These are phyloP conservation scores for Acacia concinna DNA, from an alignment of 331 rosid species.

Conservation along the genomic window DNA sequence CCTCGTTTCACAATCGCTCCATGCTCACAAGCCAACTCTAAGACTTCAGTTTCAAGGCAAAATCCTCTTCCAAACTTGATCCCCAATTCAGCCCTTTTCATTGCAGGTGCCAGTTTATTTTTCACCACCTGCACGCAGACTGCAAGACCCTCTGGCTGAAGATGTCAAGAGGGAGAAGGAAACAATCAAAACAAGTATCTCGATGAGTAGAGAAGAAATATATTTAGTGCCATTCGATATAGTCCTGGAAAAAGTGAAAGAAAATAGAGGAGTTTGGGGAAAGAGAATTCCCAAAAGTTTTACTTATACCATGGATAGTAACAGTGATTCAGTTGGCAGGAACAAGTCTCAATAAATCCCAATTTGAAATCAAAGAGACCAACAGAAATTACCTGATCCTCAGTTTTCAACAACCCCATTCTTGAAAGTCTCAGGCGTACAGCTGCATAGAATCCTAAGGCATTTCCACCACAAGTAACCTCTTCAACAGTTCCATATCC, in stretches of 20 bases:
- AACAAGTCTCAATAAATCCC: constrained; percentile 2
- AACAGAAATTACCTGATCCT: constrained; percentile 50
- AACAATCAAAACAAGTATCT: constrained; percentile 23
- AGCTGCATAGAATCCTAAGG: constrained; percentile 82
- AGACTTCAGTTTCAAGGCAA: constrained; percentile 65
- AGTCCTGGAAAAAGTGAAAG: not conserved
- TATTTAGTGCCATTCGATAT: not conserved
- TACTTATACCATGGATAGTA: constrained; percentile 10
- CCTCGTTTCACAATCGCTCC: constrained; percentile 58
- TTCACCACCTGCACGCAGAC: constrained; percentile 65
- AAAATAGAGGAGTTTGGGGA: not conserved
- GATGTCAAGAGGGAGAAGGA: not conserved
- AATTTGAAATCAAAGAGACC: not conserved
- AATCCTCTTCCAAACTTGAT: constrained; percentile 80
- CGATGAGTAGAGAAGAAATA: not conserved
- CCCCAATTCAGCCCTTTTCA: constrained; percentile 63
- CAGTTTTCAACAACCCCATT: constrained; percentile 57
- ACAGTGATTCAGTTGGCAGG: constrained; percentile 7
- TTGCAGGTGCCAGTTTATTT: constrained; percentile 76
- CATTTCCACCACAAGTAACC: constrained; percentile 91
- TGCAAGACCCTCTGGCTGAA: constrained; percentile 68
- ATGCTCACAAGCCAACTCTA: constrained; percentile 76
- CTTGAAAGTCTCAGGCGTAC: constrained; percentile 72
- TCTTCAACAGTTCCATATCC: constrained; percentile 54
- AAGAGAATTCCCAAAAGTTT: not conserved